Conservation (phyloP, 2,329 filamentous ascomycete species). For the Talaromyces sp. region DNA sequence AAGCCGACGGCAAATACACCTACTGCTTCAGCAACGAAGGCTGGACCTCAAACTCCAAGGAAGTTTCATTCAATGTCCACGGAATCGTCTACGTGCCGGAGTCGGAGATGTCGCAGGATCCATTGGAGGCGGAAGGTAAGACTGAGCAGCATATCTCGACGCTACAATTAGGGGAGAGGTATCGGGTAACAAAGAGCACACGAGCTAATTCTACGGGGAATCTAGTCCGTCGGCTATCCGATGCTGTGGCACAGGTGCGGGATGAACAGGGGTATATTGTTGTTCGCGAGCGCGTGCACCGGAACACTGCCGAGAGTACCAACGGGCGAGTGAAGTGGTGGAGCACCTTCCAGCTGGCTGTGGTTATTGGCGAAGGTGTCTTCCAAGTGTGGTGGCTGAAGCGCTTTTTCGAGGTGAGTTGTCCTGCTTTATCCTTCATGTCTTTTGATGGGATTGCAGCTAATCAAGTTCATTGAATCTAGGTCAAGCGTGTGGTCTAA, state of each 20-base stretch:
- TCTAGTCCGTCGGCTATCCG: conserved; percentile 77
- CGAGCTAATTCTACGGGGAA: conserved; percentile 5
- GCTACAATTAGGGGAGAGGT: not conserved
- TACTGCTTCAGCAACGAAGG: conserved; percentile 99
- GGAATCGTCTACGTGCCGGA: conserved; percentile 97
- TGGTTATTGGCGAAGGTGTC: conserved; percentile 86
- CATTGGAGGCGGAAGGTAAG: conserved; percentile 85
- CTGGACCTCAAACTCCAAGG: conserved; percentile 94
- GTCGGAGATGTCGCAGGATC: conserved; percentile 78
- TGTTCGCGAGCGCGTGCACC: conserved; percentile 89
- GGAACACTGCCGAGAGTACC: conserved; percentile 98
- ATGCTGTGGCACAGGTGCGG: conserved; percentile 88
- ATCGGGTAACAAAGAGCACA: not conserved
- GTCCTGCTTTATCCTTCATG: not conserved
- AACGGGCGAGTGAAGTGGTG: conserved; percentile 99
- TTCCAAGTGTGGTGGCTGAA: conserved; percentile 99
- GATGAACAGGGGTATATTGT: conserved; percentile 98
- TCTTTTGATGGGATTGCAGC: not conserved
- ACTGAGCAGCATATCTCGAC: not conserved
- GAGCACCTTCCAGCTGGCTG: conserved; percentile 92
- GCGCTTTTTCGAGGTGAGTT: conserved; percentile 85
- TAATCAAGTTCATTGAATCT: conserved; percentile 12
- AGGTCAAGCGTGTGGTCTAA: conserved; percentile 54
- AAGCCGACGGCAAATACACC: conserved; percentile 81
- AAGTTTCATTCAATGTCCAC: conserved; percentile 99